Base-by-base conservation (phyloP, 805 yeast species). In the Myxozyma vanderwaltii region DNA sequence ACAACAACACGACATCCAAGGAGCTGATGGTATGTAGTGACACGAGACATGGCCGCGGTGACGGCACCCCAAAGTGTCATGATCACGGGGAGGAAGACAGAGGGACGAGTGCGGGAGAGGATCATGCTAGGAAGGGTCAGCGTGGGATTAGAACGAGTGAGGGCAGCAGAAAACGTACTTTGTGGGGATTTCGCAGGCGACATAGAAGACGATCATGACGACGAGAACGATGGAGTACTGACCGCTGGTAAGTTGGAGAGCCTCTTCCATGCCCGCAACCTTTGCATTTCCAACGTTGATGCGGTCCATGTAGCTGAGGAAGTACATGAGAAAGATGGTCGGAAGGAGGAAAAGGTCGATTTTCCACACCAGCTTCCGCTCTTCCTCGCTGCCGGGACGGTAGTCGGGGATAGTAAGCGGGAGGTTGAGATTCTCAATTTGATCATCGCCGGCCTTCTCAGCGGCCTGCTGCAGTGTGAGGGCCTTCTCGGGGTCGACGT, bases 21-120 rank as follows among this genome's bases (percentile, higher is more conserved):
- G n/a, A 75, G 54, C 54, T 72, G 60, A 51, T 63, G 54, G 58
- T 70, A 66, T 45, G 66, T 64, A 54, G 64, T 63, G 21, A 77
- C 82, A 63, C 76, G 77, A 66, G 78, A 83, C 46, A 82, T 75
- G n/a, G 79, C 78, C 41, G 85, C 76, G 2, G 91, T 86, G 57
- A 86, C 77, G 56, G 85, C 72, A 1, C 89, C 81, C 91, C 75
- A 73, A 24, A 65, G 56, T 13, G 71, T 73, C 51, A 72, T 72
- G 24, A 68, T 68, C 6, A 73, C 68, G 21, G 75, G 65, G 2
- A 74, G 71, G 41, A 6, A 70, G 57, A 13, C 75, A 74, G 29
- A 46, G 7, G 47, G 55, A 39, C 61, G 51, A 27, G 58, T 36
- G 31, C 41, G 47, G 12, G 53, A 29, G 26, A 54, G 46, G 17